Conservation (phyloP, 768 basidiomycete genomes). For the Boletales sp. region DNA sequence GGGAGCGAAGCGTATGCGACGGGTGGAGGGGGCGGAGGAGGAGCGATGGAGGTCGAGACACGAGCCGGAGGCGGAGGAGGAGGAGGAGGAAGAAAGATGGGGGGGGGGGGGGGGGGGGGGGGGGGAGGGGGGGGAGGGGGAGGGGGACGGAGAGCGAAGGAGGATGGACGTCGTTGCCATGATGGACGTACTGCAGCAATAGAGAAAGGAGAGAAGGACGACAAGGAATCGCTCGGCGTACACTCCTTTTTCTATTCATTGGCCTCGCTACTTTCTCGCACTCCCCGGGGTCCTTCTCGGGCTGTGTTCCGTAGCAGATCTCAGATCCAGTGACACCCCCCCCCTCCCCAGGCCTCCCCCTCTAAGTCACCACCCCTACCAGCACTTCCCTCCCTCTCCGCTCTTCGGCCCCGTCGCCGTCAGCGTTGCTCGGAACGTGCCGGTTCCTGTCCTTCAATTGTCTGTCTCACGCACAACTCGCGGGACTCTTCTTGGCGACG, state of each 20-base stretch:
- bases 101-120: slow-evolving; percentile 14
- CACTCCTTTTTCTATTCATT: slow-evolving; percentile 13
- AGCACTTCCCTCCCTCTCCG: too few species aligned
- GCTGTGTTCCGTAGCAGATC: slow-evolving; percentile 20
- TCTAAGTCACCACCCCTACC: neutral
- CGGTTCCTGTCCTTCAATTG: too few species aligned
- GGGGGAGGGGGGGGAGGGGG: slow-evolving; percentile 5
- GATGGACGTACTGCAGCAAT: too few species aligned
- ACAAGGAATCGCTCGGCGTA: neutral
- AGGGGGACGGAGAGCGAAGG: slow-evolving; percentile 14
- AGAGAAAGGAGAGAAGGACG: slow-evolving; percentile 2
- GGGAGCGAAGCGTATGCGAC: slow-evolving; percentile 75
- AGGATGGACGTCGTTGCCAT: slow-evolving; percentile 21
- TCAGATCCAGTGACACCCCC: slow-evolving; percentile 7
- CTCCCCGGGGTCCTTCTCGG: slow-evolving; percentile 20
- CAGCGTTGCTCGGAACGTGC: too few species aligned
- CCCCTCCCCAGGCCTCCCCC: neutral
- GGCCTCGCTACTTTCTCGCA: neutral
- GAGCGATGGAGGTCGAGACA: slow-evolving; percentile 14
- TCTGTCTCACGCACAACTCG: too few species aligned
- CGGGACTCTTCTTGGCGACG: too few species aligned
- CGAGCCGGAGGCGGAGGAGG: slow-evolving; percentile 19
- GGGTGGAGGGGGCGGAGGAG: slow-evolving; percentile 10
- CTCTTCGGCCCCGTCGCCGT: too few species aligned
- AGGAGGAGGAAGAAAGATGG: slow-evolving; percentile 15